Evolutionary conservation across 495 filamentous ascomycete genomes (phyloP).

Genomic region (Penicillium lividum): DNA sequence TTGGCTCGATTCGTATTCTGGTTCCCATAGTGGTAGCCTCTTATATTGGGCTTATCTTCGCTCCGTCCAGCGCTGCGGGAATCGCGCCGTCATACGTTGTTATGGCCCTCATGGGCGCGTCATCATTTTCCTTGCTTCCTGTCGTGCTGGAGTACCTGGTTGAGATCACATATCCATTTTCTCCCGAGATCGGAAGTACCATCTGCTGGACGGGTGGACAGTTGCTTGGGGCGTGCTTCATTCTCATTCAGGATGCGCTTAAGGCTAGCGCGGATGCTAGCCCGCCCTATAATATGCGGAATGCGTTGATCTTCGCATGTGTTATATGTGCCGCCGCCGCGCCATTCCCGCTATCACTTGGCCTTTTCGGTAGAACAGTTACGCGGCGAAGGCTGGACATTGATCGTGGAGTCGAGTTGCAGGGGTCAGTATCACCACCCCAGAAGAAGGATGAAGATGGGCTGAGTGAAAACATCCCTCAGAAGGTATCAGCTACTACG

Average conservation of each 20-base stretch:
- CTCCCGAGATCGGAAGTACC: slow-evolving; percentile 81
- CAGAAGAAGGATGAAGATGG: background rate
- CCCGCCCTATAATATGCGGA: slow-evolving; percentile 70
- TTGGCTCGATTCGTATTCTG: slow-evolving; percentile 70
- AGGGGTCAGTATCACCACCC: background rate
- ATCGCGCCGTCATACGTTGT: slow-evolving; percentile 70
- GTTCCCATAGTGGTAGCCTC: slow-evolving; percentile 72
- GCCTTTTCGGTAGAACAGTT: slow-evolving; percentile 60
- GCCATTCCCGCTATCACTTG: slow-evolving; percentile 67
- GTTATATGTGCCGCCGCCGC: slow-evolving; percentile 65
- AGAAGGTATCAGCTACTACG: background rate
- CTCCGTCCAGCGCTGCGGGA: slow-evolving; percentile 66
- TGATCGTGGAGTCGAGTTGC: slow-evolving; percentile 44
- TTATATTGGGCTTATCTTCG: slow-evolving; percentile 81
- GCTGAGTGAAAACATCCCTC: background rate
- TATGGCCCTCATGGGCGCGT: slow-evolving; percentile 67
- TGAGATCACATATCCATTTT: slow-evolving; percentile 82
- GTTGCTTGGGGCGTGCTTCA: slow-evolving; percentile 74
- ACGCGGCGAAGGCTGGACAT: slow-evolving; percentile 57
- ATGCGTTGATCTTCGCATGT: slow-evolving; percentile 75
- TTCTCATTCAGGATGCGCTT: slow-evolving; percentile 77
- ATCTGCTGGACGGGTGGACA: slow-evolving; percentile 80
- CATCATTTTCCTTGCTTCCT: slow-evolving; percentile 78
- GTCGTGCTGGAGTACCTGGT: slow-evolving; percentile 83
- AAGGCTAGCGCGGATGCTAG: slow-evolving; percentile 56